These are phyloP conservation scores for Saturnispora ahearnii DNA, from an alignment of 805 yeast species.

Conservation along the genomic window DNA sequence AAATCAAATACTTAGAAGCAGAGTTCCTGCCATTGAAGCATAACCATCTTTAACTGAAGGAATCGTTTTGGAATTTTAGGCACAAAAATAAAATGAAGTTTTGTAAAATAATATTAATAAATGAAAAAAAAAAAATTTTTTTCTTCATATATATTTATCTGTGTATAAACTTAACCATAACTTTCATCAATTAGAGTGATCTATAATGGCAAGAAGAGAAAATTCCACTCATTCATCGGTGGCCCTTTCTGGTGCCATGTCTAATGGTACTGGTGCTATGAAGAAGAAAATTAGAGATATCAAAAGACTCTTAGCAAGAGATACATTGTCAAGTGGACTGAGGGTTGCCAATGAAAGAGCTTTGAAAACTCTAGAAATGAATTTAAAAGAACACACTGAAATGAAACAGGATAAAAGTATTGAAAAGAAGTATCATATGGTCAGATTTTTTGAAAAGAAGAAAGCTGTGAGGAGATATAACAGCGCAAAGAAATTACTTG, in stretches of 20 bases:
- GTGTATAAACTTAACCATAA: not conserved
- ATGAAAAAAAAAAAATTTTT: not conserved
- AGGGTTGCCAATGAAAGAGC: conserved; percentile 40
- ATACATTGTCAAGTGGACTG: conserved; percentile 47
- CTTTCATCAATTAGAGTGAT: not conserved
- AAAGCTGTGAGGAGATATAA: conserved; percentile 71
- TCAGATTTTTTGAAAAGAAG: conserved; percentile 82
- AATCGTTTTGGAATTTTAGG: not conserved
- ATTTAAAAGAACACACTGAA: conserved; percentile 34
- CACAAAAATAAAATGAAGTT: not conserved
- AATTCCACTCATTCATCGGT: conserved; percentile 14
- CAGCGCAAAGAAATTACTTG: conserved; percentile 33
- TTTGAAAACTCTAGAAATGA: conserved; percentile 38
- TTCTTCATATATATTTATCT: not conserved
- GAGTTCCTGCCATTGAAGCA: conserved; percentile 10
- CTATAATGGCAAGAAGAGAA: conserved; percentile 10
- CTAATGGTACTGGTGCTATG: conserved; percentile 40
- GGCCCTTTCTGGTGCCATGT: conserved; percentile 24
- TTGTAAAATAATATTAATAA: not conserved
- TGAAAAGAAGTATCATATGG: conserved; percentile 81
- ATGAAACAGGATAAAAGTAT: conserved; percentile 33
- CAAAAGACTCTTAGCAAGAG: conserved; percentile 54
- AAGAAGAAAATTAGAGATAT: conserved; percentile 84
- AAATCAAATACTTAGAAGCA: conserved; percentile 36
- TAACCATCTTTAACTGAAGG: not conserved